Base-by-base conservation (phyloP, 2,329 filamentous ascomycete species). In the Pyricularia grisea region DNA sequence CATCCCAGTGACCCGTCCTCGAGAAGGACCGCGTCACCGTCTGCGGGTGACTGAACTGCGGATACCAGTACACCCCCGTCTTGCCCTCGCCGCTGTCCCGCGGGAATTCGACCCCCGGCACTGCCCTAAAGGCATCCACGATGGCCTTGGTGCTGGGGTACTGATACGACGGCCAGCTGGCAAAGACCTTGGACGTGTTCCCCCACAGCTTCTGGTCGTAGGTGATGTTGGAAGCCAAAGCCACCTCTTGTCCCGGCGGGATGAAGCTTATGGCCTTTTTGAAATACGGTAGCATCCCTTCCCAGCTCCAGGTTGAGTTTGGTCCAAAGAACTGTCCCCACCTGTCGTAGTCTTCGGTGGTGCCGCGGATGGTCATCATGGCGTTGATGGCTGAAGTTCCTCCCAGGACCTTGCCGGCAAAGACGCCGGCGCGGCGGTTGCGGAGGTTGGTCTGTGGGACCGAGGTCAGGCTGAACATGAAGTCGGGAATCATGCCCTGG, bases 21-120 rank as follows among this genome's bases (percentile, higher is more conserved):
- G 80, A 78, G 65, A 80, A 82, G 1, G 79, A 81, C 20, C 80
- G 74, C 65, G 77, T 74, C 14, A 78, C 76, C 0, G 68, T 73
- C 14, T 71, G 71, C 0, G 80, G 79, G 31, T 81, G 78, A 77
- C 79, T 79, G 69, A 81, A 80, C 2, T 77, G 78, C 20, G 80
- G 80, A 68, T 77, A 80, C 79, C 79, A 81, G 70, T 78, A 81
- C 5, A 81, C 77, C 1, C 80, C 80, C 1, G 79, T 73, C 69
- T 75, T 70, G 5, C 80, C 79, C 2, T 79, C 76, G 6, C 79
- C 79, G 67, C 79, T 80, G 71, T 82, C 80, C 1, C 72, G 70
- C 0, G 77, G 76, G 65, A 81, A 81, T 28, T 78, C 74, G 0
- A 80, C 78, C 1, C 79, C 79, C 0, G 78, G 76, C n/a, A 82